Conservation (phyloP, 495 filamentous ascomycete species). For the Xylaria bambusicola region DNA sequence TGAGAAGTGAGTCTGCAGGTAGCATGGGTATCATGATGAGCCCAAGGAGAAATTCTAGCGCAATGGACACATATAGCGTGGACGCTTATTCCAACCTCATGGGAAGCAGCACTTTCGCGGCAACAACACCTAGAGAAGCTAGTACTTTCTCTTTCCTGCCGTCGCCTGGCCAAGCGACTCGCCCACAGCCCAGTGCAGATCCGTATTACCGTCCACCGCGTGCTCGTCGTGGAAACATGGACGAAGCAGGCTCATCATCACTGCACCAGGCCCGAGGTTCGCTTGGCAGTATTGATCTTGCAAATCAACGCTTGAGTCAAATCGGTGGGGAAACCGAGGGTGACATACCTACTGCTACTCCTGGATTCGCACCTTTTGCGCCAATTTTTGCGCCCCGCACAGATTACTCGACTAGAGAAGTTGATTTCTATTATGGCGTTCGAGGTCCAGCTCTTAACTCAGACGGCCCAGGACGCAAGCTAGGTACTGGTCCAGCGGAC, state of each 20-base stretch:
- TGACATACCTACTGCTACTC: constrained; percentile 44
- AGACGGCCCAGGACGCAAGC: constrained; percentile 72
- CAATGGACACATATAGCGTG: constrained; percentile 43
- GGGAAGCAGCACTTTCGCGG: constrained; percentile 60
- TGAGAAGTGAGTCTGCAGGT: constrained; percentile 76
- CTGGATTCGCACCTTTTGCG: constrained; percentile 31
- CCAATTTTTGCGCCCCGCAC: constrained; percentile 52
- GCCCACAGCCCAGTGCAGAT: constrained; percentile 53
- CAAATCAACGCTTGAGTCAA: constrained; percentile 48
- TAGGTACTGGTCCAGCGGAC: constrained; percentile 93
- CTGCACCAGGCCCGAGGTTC: constrained; percentile 46
- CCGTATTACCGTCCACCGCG: constrained; percentile 86
- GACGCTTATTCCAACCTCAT: constrained; percentile 40
- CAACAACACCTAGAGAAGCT: constrained; percentile 66
- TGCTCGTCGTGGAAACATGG: constrained; percentile 60
- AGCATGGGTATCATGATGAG: constrained; percentile 74
- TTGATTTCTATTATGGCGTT: constrained; percentile 93
- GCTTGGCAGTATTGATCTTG: constrained; percentile 53
- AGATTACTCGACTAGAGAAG: constrained; percentile 90
- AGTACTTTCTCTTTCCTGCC: constrained; percentile 71
- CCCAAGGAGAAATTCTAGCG: constrained; percentile 46
- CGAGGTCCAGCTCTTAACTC: constrained; percentile 85
- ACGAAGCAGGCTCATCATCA: constrained; percentile 43
- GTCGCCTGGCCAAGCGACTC: constrained; percentile 50
- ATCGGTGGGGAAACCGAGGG: constrained; percentile 38